phyloP scores from a whole-genome alignment of 306 rosid genomes.

The Fragaria nilgerrensis region DNA sequence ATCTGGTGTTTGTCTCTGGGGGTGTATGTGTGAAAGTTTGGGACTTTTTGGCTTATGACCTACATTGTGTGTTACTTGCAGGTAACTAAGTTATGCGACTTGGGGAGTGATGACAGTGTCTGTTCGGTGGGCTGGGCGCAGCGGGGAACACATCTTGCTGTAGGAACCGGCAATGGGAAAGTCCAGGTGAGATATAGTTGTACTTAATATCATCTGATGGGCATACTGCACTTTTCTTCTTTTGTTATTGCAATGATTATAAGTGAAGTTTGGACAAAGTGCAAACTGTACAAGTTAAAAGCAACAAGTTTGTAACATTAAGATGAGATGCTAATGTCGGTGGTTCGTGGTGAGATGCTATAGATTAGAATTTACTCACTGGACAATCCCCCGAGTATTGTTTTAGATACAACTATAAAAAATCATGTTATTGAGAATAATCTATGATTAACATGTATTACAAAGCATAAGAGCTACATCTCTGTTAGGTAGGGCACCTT shows the following conservation, averaged over 20 bases:
- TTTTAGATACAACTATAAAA: background rate
- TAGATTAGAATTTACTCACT: background rate
- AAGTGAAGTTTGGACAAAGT: background rate
- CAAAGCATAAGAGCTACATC: background rate
- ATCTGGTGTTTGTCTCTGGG: background rate
- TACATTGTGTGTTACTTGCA: slow-evolving; percentile 35
- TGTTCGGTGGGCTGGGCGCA: slow-evolving; percentile 99
- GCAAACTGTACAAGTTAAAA: background rate
- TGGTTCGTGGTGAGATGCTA: background rate
- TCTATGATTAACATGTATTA: background rate
- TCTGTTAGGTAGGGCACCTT: background rate
- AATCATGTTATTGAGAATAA: background rate
- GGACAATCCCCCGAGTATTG: background rate
- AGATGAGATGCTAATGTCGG: background rate
- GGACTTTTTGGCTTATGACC: background rate
- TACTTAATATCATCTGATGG: background rate
- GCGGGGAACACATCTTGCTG: slow-evolving; percentile 93
- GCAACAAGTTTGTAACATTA: background rate
- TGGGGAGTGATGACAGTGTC: slow-evolving; percentile 87
- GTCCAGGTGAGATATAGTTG: slow-evolving; percentile 66
- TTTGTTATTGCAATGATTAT: background rate
- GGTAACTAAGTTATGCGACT: slow-evolving; percentile 96
- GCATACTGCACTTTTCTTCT: background rate
- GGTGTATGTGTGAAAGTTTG: slow-evolving; percentile 7
- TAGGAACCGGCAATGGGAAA: slow-evolving; percentile 90